Evolutionary conservation across 345 rosid species (phyloP).

Genomic region (Sapria himalayana): DNA sequence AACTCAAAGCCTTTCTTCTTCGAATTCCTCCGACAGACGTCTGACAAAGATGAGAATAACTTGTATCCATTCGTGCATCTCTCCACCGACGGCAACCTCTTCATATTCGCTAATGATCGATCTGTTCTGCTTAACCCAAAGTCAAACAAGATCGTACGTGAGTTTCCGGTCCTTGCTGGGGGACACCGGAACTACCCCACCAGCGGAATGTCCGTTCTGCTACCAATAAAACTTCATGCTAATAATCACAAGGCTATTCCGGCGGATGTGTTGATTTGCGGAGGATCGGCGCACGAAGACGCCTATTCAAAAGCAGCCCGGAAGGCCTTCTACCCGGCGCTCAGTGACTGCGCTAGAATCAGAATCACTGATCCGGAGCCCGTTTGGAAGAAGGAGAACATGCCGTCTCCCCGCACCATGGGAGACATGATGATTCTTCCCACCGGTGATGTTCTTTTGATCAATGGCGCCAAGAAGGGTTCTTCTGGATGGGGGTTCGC

Average conservation of each 20-base stretch:
- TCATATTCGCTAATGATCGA: conserved; percentile 58
- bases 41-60: conserved; percentile 15
- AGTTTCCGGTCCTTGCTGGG: conserved; percentile 44
- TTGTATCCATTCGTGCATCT: conserved; percentile 69
- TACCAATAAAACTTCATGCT: conserved; percentile 17
- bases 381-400: conserved; percentile 32
- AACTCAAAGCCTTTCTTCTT: conserved; percentile 18
- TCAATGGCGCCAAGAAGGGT: conserved; percentile 58
- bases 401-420: conserved; percentile 57
- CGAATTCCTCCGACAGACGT: conserved; percentile 33
- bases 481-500: conserved; percentile 52
- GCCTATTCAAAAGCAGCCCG: conserved; percentile 17
- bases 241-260: conserved; percentile 3
- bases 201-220: conserved; percentile 41
- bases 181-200: conserved; percentile 79
- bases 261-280: conserved; percentile 22
- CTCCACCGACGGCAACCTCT: conserved; percentile 61
- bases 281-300: conserved; percentile 17
- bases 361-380: conserved; percentile 24
- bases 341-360: conserved; percentile 42
- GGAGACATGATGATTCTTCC: conserved; percentile 64
- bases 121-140: conserved; percentile 38
- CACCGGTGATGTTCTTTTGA: conserved; percentile 37
- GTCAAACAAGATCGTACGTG: conserved; percentile 23
- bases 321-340: conserved; percentile 12